Evolutionary conservation across 2,329 filamentous ascomycete genomes (phyloP), one percentile per base, ranked within the genome.

Genomic region (Cercospora citrullina): DNA sequence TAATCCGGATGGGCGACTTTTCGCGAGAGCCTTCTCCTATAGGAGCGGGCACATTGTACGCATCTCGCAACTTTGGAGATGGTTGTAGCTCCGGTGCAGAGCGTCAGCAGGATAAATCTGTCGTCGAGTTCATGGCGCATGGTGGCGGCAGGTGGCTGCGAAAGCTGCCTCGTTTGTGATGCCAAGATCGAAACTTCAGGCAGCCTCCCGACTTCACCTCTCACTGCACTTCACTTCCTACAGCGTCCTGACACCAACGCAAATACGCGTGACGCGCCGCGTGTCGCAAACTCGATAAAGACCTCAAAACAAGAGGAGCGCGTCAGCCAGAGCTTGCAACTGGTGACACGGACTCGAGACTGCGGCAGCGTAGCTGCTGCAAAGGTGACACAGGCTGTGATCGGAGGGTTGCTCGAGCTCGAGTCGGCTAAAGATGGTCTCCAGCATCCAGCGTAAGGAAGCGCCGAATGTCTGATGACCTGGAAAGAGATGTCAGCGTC

Each of bases 391-490:
- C 33, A 36, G 33, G 33, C 33, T 16, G 33, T 6, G 33, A 36
- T 2, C 33, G 12, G 4, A 6, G 31, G 5, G 12, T 33, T 33
- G 31, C 9, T 36, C 31, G 31, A 36, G 31, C 3, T 36, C 5
- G 14, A 4, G 14, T n/a, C 12, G 5, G 33, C 33, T 39, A 39
- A 39, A 8, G 26, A 33, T 58, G 55, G 55, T 58, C 55, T 58
- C 55, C 55, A 58, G 55, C 55, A 58, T 58, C 28, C 28, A 4
- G 55, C 55, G 3, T 16, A 18, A 14, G 3, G 48, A 26, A 31
- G 14, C 3, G 28, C 55, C 28, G 18, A 58, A 58, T 58, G 55
- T 31, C 55, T 58, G 55, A 58, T 58, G 55, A 58, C 55, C 55
- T 33, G 8, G 1, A 21, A n/a, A 58, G 16, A 12, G 3, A 7